Evolutionary conservation across 768 basidiomycete genomes (phyloP), one percentile per base, ranked within the genome.

Genomic region (Collybia nuda): DNA sequence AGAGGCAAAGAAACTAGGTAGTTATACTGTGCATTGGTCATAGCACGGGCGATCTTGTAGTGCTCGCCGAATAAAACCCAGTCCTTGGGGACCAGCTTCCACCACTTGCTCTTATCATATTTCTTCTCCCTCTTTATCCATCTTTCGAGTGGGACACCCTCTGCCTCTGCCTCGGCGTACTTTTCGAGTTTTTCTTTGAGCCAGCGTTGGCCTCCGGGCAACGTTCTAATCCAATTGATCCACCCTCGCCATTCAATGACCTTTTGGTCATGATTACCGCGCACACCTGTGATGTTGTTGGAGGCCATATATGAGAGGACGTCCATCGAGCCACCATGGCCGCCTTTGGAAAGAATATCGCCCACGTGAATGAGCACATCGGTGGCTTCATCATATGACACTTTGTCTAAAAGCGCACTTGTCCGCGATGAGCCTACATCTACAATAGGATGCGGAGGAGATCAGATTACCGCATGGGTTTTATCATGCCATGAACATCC

Each of bases 231-330:
- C 91, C 92, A 96, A 15, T 87, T 74, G 44, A 90, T 78, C 92
- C 93, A 98, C 1, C 77, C 72, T 21, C 85, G 77, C 95, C 95
- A 97, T 69, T 96, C 89, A 40, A 98, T 78, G 39, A 94, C 82
- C 54, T 79, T 79, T 67, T 98, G 93, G 69, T 98, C 95, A 62
- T 98, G 92, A 64, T 98, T 98, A 0, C 96, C 95, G 24, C 95
- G 82, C 2, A 97, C 92, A 14, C 93, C 93, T 19, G 78, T 78
- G 38, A 92, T 73, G 44, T 82, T 79, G 58, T 86, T 64, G 7
- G 69, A 60, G 2, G 83, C 68, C 76, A 97, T 76, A 65, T 80
- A 90, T 6, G 73, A 66, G 7, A 96, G 68, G 17, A 88, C 75
- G 5, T 78, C 72, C 51, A 86, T 65, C 0, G 89, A 87, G n/a